phyloP scores from a whole-genome alignment of 306 rosid species.

The Castanopsis chinensis region DNA sequence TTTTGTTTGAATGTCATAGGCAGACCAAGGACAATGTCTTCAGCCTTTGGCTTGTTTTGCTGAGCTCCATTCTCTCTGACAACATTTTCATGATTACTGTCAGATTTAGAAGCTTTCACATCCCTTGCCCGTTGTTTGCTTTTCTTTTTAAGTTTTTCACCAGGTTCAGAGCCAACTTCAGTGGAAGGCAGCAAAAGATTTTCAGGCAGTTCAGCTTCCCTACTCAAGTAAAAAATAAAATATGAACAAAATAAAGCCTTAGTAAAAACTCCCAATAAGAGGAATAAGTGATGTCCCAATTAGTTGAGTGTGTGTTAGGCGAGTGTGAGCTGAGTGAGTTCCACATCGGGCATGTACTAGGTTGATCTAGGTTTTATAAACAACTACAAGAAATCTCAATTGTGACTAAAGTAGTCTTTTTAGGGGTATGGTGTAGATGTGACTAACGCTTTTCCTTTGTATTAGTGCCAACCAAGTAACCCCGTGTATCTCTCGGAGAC shows the following conservation, averaged over 20 bases:
- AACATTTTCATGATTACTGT: slow-evolving; percentile 9
- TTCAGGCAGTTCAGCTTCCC: neutral
- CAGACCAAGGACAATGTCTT: slow-evolving; percentile 11
- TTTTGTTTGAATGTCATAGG: slow-evolving; percentile 34
- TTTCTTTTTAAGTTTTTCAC: slow-evolving; percentile 27
- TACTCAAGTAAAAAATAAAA: neutral
- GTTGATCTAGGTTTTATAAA: no score
- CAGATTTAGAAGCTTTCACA: slow-evolving; percentile 15
- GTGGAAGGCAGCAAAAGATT: neutral
- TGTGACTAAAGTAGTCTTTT: no score
- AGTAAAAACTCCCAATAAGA: neutral
- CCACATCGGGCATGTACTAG: no score
- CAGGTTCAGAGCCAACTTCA: neutral
- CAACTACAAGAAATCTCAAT: no score
- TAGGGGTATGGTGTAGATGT: no score
- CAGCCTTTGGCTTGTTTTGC: neutral
- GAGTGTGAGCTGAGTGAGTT: no score
- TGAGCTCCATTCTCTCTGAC: slow-evolving; percentile 19
- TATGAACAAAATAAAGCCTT: neutral
- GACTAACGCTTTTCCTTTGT: no score
- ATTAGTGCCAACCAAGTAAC: no score
- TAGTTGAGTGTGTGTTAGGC: no score
- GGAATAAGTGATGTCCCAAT: neutral
- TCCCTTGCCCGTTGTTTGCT: slow-evolving; percentile 12
- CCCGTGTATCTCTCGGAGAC: no score